Evolutionary conservation across 768 basidiomycete species (phyloP), one percentile per base, ranked within the genome.

Genomic region (Pisolithus marmoratus): DNA sequence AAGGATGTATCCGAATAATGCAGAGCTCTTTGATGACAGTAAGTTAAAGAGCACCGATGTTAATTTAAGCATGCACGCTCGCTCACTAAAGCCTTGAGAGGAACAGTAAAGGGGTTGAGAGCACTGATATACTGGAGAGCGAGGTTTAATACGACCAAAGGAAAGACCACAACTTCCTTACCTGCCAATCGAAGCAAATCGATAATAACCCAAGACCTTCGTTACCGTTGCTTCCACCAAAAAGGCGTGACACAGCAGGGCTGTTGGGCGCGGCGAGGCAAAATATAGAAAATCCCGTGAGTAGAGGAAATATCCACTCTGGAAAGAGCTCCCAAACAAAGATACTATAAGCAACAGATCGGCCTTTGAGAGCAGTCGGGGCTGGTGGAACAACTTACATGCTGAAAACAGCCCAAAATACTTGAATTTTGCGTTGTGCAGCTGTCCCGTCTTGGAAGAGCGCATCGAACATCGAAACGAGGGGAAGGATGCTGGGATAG

Each of bases 121-220:
- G 60, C 66, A 31, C 51, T 34, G 17, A 69, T 54, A 29, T 65
- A 67, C 67, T 67, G 24, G 2, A 1, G 24, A 46, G 12, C 8
- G 1, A 20, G 52, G 5, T 45, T n/a, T 2, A 55, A 42, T 53
- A 50, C 42, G 74, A 61, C 38, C 72, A 72, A 12, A 76, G 73
- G 48, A 77, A 68, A 3, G 74, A 71, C 14, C 72, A 70, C 15
- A 75, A 76, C 26, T 72, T 71, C 46, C 73, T 1, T 51, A 67
- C 66, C 67, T 81, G 79, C 82, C 83, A 85, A 58, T 85, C 83
- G 14, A 85, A 66, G 55, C 72, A 82, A 38, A 84, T 61, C 2
- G 82, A 74, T 41, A 85, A 75, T 48, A 79, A 64, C 11, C 82
- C 83, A 38, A 84, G 73, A 7, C 83, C 82, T 63, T 84, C 82